These are phyloP conservation scores for Aurifilum marmelostoma DNA, from an alignment of 2,329 filamentous ascomycete genomes.

Conservation along the genomic window DNA sequence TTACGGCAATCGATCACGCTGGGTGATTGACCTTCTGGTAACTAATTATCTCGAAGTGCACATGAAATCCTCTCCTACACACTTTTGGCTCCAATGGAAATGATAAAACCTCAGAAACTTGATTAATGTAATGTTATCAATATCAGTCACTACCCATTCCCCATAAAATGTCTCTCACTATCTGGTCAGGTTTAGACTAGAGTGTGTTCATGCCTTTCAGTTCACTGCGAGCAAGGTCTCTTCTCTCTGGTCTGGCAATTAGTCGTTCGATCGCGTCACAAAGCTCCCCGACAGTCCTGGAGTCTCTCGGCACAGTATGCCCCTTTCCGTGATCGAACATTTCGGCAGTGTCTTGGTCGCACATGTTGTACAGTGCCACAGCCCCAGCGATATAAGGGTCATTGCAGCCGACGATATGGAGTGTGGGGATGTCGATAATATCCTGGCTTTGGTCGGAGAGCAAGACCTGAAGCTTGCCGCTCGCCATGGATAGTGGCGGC, in stretches of 20 bases:
- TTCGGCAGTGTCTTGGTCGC: conserved; percentile 44
- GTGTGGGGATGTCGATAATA: conserved; percentile 44
- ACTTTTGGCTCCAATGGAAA: no score
- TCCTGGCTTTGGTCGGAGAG: conserved; percentile 45
- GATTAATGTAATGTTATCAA: no score
- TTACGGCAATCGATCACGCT: no score
- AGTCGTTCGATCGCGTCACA: conserved; percentile 8
- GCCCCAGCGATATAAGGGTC: conserved; percentile 36
- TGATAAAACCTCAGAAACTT: no score
- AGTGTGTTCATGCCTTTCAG: background rate
- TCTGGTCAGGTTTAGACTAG: background rate
- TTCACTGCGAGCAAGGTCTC: no score
- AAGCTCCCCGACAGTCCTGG: conserved; percentile 41
- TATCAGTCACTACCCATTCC: background rate
- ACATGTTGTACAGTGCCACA: conserved; percentile 39
- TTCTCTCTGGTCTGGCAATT: background rate
- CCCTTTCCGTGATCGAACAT: conserved; percentile 50
- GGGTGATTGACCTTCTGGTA: no score
- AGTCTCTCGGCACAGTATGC: conserved; percentile 44
- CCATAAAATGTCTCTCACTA: background rate
- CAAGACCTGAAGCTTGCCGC: conserved; percentile 35
- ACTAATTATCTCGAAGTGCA: no score
- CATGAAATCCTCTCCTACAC: no score
- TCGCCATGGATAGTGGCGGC: conserved; percentile 43
- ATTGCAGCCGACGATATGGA: conserved; percentile 44